Percentiles rank a stretch among this genome's conserved stretches.
Evolutionary conservation across 2,329 filamentous ascomycete species (phyloP).

Genomic region (Albophoma yamanashiensis): DNA sequence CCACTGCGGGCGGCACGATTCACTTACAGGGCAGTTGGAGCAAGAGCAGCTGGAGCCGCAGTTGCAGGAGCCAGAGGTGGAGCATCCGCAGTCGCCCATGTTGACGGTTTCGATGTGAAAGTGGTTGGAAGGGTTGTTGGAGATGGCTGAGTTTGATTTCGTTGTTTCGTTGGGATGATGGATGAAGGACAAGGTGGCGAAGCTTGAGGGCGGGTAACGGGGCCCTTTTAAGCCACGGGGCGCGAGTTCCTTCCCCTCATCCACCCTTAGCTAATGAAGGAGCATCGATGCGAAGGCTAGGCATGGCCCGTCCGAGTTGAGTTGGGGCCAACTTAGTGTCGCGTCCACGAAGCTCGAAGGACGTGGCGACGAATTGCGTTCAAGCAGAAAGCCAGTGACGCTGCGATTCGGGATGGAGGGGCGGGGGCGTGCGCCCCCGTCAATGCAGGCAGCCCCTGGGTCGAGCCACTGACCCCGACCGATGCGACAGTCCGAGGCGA

Average conservation of each 20-base stretch:
- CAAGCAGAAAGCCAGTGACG: background rate
- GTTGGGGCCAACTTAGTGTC: background rate
- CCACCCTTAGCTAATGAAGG: background rate
- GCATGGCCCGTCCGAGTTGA: background rate
- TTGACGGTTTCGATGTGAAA: constrained; percentile 11
- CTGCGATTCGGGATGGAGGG: background rate
- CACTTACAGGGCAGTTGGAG: constrained; percentile 30
- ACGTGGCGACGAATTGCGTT: constrained; percentile 5
- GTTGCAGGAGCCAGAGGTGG: constrained; percentile 27
- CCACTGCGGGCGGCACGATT: background rate
- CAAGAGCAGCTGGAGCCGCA: constrained; percentile 32
- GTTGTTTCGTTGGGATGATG: background rate
- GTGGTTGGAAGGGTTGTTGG: background rate
- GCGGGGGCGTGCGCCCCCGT: background rate
- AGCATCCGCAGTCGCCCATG: constrained; percentile 32
- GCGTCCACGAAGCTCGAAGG: constrained; percentile 1
- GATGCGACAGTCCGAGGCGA: background rate
- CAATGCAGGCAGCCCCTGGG: background rate
- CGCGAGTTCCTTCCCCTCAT: background rate
- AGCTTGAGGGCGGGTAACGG: background rate
- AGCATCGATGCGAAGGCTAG: background rate
- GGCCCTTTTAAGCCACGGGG: background rate
- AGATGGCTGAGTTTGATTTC: background rate
- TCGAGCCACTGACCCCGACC: background rate
- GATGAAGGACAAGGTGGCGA: background rate